phyloP scores from a whole-genome alignment of 2,329 filamentous ascomycete species.

The Diaporthe sp. region DNA sequence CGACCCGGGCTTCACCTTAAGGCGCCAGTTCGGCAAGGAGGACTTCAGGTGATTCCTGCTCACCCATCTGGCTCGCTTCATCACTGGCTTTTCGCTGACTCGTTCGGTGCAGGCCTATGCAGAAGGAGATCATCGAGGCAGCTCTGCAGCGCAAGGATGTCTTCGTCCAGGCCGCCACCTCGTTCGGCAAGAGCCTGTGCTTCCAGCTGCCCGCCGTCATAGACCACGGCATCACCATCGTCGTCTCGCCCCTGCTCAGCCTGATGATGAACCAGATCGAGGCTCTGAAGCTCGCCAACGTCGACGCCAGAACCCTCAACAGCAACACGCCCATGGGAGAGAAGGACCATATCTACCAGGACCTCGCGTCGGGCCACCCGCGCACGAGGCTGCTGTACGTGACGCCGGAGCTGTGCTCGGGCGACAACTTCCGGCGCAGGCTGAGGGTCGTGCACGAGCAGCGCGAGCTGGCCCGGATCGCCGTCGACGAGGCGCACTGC shows the following conservation, averaged over 20 bases:
- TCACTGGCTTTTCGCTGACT: not conserved
- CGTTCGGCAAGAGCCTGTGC: conserved; percentile 93
- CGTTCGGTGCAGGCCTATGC: conserved; percentile 73
- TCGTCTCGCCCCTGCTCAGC: conserved; percentile 89
- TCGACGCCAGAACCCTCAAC: conserved; percentile 89
- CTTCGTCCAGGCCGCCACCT: conserved; percentile 91
- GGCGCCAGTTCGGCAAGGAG: conserved; percentile 79
- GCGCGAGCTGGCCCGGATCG: conserved; percentile 87
- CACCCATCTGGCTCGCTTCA: not conserved
- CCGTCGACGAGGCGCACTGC: conserved; percentile 95
- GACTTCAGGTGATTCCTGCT: conserved; percentile 72
- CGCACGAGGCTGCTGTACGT: conserved; percentile 89
- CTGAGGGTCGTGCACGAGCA: conserved; percentile 82
- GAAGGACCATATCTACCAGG: conserved; percentile 78
- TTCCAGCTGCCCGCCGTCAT: conserved; percentile 93
- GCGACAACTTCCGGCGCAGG: conserved; percentile 81
- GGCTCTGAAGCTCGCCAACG: conserved; percentile 78
- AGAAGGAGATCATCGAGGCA: conserved; percentile 88
- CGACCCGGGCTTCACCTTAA: conserved; percentile 82
- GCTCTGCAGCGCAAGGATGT: conserved; percentile 89
- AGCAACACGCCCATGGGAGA: conserved; percentile 79
- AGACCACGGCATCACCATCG: conserved; percentile 89
- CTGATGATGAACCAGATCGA: conserved; percentile 97
- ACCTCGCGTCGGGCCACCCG: conserved; percentile 90
- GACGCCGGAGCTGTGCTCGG: conserved; percentile 89